Base-by-base conservation (phyloP, 176 grass and related monocot genomes). In the Oryza officinalis region DNA sequence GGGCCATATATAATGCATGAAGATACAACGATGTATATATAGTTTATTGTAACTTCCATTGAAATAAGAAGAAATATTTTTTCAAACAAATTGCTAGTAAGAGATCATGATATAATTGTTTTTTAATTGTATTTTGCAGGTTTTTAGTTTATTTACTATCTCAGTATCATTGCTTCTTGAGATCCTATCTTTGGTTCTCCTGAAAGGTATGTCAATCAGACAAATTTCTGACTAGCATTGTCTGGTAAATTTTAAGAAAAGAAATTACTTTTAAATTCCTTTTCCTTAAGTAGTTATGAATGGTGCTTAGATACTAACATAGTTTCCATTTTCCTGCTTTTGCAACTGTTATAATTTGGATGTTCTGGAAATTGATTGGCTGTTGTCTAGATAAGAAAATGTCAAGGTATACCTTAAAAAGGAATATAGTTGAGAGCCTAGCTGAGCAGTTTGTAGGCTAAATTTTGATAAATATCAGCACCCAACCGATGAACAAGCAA, bases 111-210 rank as follows among this genome's bases (percentile, higher is more conserved):
- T 77, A 77, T 25, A 8, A 79, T 63, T 77, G 15, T 35, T 61
- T 72, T 94, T 52, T 25, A 46, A 46, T 57, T 87, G 37, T 61
- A 79, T 80, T 80, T 27, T 86, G 66, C 89, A 99, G 96, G 93
- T 99, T 25, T 99, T 94, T 86, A 80, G 86, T 89, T 79, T 99
- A 44, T 99, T 99, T 75, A 85, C 87, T 57, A 75, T 85, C 64
- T 72, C 85, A 70, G 65, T 88, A 41, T 99, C 96, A 74, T 87
- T 90, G 65, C 63, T 89, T 77, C 87, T 94, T 41, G 91, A 99
- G 89, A 70, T 94, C n/a, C 65, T 90, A 37, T 87, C 85, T 81
- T 91, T 96, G 80, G 84, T 83, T 79, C 84, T 96, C 78, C 63
- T 99, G 61, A 99, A 92, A 91, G 96, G 96, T 99, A 87, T 72